Conservation (phyloP, 2,329 filamentous ascomycete genomes). For the Cladophialophora bantiana region DNA sequence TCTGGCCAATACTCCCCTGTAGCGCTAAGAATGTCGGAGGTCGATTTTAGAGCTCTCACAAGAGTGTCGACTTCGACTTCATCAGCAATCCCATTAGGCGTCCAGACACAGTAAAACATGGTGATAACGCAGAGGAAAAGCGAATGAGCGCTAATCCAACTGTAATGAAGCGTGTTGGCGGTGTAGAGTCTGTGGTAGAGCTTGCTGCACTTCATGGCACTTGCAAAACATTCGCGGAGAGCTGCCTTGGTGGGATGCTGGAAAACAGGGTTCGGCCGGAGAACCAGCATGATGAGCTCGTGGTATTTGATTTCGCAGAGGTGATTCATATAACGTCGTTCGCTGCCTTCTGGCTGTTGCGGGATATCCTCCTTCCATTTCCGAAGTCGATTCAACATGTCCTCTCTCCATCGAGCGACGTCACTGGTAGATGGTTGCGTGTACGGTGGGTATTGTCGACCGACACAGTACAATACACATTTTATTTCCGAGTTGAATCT, state of each 20-base stretch:
- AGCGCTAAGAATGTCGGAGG: conserved; percentile 12
- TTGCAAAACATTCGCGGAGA: conserved; percentile 14
- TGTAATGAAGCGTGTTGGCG: conserved; percentile 11
- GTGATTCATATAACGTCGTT: background rate
- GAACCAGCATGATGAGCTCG: conserved; percentile 15
- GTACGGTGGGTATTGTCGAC: conserved; percentile 7
- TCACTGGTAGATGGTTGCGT: background rate
- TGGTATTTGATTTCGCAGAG: conserved; percentile 16
- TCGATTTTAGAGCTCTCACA: background rate
- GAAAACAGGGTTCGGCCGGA: conserved; percentile 10
- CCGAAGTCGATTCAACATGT: conserved; percentile 9
- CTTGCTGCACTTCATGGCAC: conserved; percentile 7
- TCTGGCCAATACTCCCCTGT: conserved; percentile 16
- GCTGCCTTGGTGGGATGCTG: conserved; percentile 7
- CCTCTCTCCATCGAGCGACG: conserved; percentile 7
- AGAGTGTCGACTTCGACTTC: conserved; percentile 4
- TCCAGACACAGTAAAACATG: conserved; percentile 19
- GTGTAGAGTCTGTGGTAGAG: conserved; percentile 15
- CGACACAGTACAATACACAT: conserved; percentile 5
- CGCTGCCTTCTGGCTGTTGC: conserved; percentile 7
- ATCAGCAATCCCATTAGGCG: background rate
- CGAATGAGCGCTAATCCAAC: conserved; percentile 12
- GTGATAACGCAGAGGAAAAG: conserved; percentile 16
- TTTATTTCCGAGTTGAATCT: conserved; percentile 14
- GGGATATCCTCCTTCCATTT: conserved; percentile 16